Base-by-base conservation (phyloP, 495 filamentous ascomycete genomes). In the Bacidia gigantensis region DNA sequence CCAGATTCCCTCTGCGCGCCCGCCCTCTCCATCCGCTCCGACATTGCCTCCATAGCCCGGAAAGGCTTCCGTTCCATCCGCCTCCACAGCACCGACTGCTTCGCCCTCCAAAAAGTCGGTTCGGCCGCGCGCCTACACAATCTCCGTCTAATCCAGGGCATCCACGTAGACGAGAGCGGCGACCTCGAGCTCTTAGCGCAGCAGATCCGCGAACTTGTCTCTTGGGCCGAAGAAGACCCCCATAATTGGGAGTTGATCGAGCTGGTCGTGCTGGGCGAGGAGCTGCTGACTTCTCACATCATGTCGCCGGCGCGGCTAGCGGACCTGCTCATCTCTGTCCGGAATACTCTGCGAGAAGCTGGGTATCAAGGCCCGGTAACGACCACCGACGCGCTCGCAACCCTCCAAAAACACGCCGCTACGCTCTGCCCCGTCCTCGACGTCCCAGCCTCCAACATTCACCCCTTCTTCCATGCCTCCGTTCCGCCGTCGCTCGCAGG, bases 31-130 rank as follows among this genome's bases (percentile, higher is more conserved):
- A 79, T 97, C 62, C 50, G 67, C 51, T 49, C 56, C 41, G 87
- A 95, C 60, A 76, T 96, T 58, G 67, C 72, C 46, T 55, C 65
- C 51, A 93, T 96, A 60, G 75, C 79, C 55, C 29, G 58, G 39
- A 80, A 82, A 64, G 89, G 87, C 55, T 92, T 95, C 79, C 72
- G 69, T 57, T 74, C 80, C 53, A 66, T 97, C 67, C 90, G 90
- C 67, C 71, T 95, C 67, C 95, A 97, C 81, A 84, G 81, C 55
- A 86, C 88, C 59, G 89, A 95, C 78, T 97, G 90, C 76, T 74
- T 72, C 65, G 79, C 77, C 55, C 86, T 96, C 39, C 64, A 77
- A 66, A 82, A 73, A 65, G 80, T 95, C 52, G 86, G 84, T 55
- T 64, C 69, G 12, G 81, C 85, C 51, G 78, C 75, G 63, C 61